Conservation (phyloP, 225 moss, liverwort and hornwort species). For the Marchantia paleacea region DNA sequence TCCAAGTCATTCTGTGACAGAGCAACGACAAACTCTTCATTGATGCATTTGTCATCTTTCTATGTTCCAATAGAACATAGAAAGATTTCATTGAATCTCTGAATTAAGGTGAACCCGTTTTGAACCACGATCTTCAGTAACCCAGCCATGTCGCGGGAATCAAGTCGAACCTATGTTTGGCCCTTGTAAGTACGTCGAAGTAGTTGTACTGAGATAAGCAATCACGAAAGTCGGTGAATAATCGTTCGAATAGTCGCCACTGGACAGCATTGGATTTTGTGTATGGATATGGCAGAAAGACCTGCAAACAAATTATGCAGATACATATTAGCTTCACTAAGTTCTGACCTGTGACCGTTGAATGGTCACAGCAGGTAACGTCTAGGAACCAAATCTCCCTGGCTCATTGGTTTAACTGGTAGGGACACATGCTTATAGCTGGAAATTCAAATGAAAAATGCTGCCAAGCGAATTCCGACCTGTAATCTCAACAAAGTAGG, state of each 20-base stretch:
- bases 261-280: constrained; percentile 88
- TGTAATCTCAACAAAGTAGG: background rate
- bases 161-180: constrained; percentile 86
- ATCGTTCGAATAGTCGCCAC: constrained; percentile 94
- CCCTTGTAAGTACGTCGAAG: constrained; percentile 74
- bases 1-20: background rate
- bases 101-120: background rate
- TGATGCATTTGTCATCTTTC: background rate
- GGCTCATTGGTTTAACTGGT: background rate
- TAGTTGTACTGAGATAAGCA: constrained; percentile 91
- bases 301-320: constrained; percentile 42
- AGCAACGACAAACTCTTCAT: background rate
- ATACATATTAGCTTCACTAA: background rate
- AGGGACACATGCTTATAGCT: background rate
- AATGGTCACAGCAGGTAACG: background rate
- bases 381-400: background rate
- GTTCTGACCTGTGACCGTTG: background rate
- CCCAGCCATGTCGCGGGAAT: constrained; percentile 90
- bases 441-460: background rate
- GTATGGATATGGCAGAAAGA: constrained; percentile 89
- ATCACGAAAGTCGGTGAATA: constrained; percentile 96
- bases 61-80: constrained; percentile 1
- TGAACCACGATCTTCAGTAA: constrained; percentile 40
- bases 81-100: background rate
- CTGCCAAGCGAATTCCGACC: background rate